Conservation (phyloP, 495 filamentous ascomycete genomes). For the Podospora anserina region DNA sequence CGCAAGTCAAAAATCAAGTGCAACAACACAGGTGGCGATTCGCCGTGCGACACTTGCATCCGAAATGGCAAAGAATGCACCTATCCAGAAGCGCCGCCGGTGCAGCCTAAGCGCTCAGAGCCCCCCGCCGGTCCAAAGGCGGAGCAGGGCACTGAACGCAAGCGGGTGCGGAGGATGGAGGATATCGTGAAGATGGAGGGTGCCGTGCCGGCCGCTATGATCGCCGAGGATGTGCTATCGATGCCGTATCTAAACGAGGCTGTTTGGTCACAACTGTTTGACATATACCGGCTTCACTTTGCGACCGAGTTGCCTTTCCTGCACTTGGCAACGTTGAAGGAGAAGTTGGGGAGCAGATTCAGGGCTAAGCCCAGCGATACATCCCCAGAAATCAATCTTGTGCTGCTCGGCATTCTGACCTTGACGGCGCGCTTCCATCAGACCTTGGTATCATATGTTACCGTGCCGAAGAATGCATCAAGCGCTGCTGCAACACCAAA, state of each 20-base stretch:
- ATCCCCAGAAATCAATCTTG: conserved; percentile 51
- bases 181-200: conserved; percentile 43
- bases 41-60: conserved; percentile 74
- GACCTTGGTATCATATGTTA: conserved; percentile 62
- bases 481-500: conserved; percentile 35
- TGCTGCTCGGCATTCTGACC: conserved; percentile 73
- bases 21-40: conserved; percentile 65
- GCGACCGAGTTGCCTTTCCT: conserved; percentile 80
- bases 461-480: conserved; percentile 35
- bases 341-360: conserved; percentile 44
- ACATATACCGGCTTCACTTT: conserved; percentile 79
- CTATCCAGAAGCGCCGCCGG: conserved; percentile 62
- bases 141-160: conserved; percentile 60
- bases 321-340: conserved; percentile 72
- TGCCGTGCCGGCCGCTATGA: conserved; percentile 27
- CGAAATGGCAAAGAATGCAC: conserved; percentile 71
- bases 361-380: conserved; percentile 46
- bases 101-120: conserved; percentile 56
- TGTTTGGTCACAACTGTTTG: conserved; percentile 68
- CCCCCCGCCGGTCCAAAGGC: conserved; percentile 49
- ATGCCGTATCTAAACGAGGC: conserved; percentile 60
- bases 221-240: conserved; percentile 50
- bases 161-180: conserved; percentile 56
- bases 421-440: conserved; percentile 77
- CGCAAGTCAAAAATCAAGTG: conserved; percentile 80